Conservation (phyloP, 2,329 filamentous ascomycete genomes). For the Purpureocillium lavendulum region DNA sequence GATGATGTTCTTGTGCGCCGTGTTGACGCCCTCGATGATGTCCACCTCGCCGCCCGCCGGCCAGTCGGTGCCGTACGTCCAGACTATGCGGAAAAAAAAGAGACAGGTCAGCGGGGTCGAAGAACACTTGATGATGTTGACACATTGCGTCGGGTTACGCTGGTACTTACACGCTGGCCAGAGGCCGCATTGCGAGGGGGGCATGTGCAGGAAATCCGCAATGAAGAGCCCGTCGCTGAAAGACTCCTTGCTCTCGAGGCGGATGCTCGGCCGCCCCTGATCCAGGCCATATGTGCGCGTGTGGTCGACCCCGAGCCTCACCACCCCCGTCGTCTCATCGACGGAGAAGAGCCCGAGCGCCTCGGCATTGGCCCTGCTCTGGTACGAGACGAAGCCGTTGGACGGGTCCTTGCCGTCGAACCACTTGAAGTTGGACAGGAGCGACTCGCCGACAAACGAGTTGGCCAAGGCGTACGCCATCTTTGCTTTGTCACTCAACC, state of each 20-base stretch:
- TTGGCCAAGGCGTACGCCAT: slow-evolving; percentile 34
- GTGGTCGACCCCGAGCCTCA: slow-evolving; percentile 38
- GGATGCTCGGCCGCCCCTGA: slow-evolving; percentile 49
- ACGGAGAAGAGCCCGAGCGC: slow-evolving; percentile 31
- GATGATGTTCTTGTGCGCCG: slow-evolving; percentile 49
- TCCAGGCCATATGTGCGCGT: slow-evolving; percentile 25
- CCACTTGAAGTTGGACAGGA: slow-evolving; percentile 42
- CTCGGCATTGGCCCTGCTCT: slow-evolving; percentile 30
- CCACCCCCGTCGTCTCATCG: slow-evolving; percentile 29
- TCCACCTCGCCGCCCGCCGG: slow-evolving; percentile 58
- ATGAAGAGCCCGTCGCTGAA: slow-evolving; percentile 64
- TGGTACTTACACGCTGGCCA: slow-evolving; percentile 59
- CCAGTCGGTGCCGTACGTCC: slow-evolving; percentile 50
- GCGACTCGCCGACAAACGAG: slow-evolving; percentile 33
- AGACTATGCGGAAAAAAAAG: slow-evolving; percentile 25
- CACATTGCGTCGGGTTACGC: no score
- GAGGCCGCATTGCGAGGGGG: slow-evolving; percentile 58
- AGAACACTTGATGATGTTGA: no score
- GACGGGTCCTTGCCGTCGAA: slow-evolving; percentile 50
- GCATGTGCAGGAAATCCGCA: slow-evolving; percentile 67
- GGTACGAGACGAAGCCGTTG: slow-evolving; percentile 57
- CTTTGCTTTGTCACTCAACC: slow-evolving; percentile 4
- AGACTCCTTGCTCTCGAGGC: slow-evolving; percentile 54
- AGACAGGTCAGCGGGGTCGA: no score
- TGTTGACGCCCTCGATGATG: slow-evolving; percentile 63